Conservation (phyloP, 257 asterid species). For the Solanum megistacrolobum region DNA sequence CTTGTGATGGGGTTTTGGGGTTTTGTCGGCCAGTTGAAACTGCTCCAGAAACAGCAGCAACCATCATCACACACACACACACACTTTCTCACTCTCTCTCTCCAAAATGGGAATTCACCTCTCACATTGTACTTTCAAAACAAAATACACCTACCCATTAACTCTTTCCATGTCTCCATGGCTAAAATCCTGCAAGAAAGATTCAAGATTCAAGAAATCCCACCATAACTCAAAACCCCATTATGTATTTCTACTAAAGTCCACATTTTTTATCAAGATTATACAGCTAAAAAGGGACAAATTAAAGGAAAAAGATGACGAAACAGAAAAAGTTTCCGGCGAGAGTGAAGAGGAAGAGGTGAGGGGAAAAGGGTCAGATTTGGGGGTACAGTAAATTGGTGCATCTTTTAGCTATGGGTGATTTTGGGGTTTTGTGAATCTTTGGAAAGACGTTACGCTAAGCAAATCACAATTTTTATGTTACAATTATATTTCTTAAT, state of each 20-base stretch:
- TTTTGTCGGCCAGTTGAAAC: constrained; percentile 58
- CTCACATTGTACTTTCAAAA: constrained; percentile 42
- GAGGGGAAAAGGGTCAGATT: constrained; percentile 16
- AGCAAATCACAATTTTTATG: constrained; percentile 15
- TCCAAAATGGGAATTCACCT: constrained; percentile 15
- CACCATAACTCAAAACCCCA: constrained; percentile 34
- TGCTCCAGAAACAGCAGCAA: constrained; percentile 71
- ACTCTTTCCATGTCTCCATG: constrained; percentile 19
- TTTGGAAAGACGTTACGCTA: constrained; percentile 47
- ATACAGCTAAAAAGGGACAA: not conserved
- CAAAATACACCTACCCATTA: constrained; percentile 29
- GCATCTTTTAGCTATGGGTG: constrained; percentile 16
- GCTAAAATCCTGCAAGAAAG: constrained; percentile 29
- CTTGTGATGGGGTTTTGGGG: constrained; percentile 24
- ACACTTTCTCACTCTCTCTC: not conserved
- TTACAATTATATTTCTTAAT: constrained; percentile 25
- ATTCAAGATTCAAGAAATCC: constrained; percentile 35
- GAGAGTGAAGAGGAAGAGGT: constrained; percentile 19
- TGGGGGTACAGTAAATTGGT: constrained; percentile 33
- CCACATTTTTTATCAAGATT: constrained; percentile 26
- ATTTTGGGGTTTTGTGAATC: constrained; percentile 48
- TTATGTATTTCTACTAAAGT: constrained; percentile 19
- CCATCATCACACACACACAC: constrained; percentile 46
- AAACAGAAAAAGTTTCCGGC: not conserved
- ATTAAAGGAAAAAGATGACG: not conserved